Base-by-base conservation (phyloP, 164 flowering plant genomes). In the Annona squamosa region DNA sequence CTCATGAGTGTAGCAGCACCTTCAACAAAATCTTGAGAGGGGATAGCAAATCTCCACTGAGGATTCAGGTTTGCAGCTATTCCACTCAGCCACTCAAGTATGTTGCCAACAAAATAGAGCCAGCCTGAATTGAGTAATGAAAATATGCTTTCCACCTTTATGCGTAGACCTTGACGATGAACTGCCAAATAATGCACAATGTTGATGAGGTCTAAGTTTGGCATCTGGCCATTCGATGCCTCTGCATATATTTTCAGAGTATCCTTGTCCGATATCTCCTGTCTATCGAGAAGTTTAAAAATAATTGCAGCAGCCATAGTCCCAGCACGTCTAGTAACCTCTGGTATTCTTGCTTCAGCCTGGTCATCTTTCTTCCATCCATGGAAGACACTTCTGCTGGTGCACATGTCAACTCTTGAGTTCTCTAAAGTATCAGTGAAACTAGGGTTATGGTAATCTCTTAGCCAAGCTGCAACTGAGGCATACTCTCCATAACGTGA, bases 141-240 rank as follows among this genome's bases (percentile, higher is more conserved):
- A 82, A 75, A 77, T 19, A 86, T 9, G 67, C 84, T 90, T 74
- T 86, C 90, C 77, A 91, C 93, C 78, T 86, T 85, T 70, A 90
- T 92, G 75, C 65, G 87, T 70, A 89, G 76, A 75, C 98, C 95
- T 76, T 96, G 97, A 77, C 88, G 84, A 79, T 91, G 93, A 52
- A 88, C 97, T 1, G 98, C 98, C 81, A 96, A 82, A 81, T 85
- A 91, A 75, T 90, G 86, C 70, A 96, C 95, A 76, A 90, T 77
- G 82, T 92, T 96, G 73, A 96, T 87, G 71, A 96, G 97, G 71
- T 96, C 99, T 41, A 93, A 84, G 77, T 96, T 96, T 79, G 99
- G 99, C 99, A 96, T 96, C 87, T 96, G 99, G 19, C 99, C 98
- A 79, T 96, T 96, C 41, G 98, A 90, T 80, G 97, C 97, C 82